These are phyloP conservation scores for Canavalia gladiata DNA, from an alignment of 306 rosid genomes.

Conservation along the genomic window DNA sequence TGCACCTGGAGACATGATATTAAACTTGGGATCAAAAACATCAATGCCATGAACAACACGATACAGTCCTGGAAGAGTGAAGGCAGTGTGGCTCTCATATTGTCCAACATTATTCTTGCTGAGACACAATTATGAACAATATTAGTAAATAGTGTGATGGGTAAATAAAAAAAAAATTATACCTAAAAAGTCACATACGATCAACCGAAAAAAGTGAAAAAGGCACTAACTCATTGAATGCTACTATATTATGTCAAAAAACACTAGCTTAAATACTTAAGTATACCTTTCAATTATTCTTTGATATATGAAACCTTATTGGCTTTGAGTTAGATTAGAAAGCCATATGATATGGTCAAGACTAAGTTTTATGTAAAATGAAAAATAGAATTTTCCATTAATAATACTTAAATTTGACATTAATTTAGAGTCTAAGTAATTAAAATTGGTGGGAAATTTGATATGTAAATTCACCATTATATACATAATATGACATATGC, in stretches of 20 bases:
- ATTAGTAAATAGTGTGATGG: conserved; percentile 21
- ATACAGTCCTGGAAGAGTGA: conserved; percentile 76
- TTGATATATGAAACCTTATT: not conserved
- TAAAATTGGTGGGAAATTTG: not conserved
- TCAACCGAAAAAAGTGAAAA: conserved; percentile 12
- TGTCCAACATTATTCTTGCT: conserved; percentile 81
- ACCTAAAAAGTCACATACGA: conserved; percentile 11
- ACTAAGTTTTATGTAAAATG: not conserved
- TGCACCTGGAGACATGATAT: conserved; percentile 88
- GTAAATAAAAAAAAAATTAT: not conserved
- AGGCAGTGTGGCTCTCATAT: conserved; percentile 81
- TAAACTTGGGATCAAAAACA: conserved; percentile 84
- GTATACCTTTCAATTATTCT: not conserved
- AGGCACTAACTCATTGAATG: not conserved
- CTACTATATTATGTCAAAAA: conserved; percentile 1
- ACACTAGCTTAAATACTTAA: not conserved
- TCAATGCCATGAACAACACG: conserved; percentile 82
- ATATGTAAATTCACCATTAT: not conserved
- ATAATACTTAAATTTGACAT: not conserved
- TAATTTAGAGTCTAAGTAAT: not conserved
- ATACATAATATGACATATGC: too few species aligned
- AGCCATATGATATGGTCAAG: not conserved
- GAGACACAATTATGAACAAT: conserved; percentile 44
- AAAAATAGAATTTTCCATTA: not conserved
- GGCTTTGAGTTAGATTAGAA: not conserved